phyloP scores from a whole-genome alignment of 2,329 filamentous ascomycete species.

The Xylaria sp. region DNA sequence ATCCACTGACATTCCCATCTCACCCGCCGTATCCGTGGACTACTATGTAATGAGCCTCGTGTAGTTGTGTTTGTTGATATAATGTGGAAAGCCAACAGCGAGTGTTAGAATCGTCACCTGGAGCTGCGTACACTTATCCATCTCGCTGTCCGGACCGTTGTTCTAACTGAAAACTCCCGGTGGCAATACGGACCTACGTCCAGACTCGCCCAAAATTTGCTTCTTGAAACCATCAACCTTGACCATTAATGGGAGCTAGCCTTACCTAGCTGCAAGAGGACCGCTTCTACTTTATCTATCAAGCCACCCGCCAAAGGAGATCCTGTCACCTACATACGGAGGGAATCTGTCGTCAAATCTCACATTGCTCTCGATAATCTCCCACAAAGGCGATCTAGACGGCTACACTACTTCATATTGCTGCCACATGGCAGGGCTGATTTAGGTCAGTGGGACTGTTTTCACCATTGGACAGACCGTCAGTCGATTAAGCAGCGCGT shows the following conservation, averaged over 20 bases:
- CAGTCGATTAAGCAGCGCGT: slow-evolving; percentile 12
- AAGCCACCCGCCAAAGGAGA: slow-evolving; percentile 1
- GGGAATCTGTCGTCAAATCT: neutral
- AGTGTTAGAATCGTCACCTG: neutral
- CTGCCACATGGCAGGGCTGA: slow-evolving; percentile 23
- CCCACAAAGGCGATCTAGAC: slow-evolving; percentile 6
- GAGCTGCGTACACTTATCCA: slow-evolving; percentile 2
- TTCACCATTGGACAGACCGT: slow-evolving; percentile 15
- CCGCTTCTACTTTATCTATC: neutral
- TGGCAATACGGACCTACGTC: neutral
- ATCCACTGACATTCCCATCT: slow-evolving; percentile 1
- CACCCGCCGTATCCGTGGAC: neutral
- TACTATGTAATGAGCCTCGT: neutral
- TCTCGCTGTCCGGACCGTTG: slow-evolving; percentile 2
- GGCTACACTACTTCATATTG: slow-evolving; percentile 4
- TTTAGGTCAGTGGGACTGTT: slow-evolving; percentile 6
- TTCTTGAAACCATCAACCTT: slow-evolving; percentile 6
- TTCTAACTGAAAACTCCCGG: neutral
- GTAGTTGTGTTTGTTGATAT: slow-evolving; percentile 3
- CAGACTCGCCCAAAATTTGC: neutral
- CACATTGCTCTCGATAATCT: neutral
- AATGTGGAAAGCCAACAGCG: slow-evolving; percentile 10
- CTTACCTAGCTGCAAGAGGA: neutral
- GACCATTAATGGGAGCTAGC: slow-evolving; percentile 1
- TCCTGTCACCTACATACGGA: slow-evolving; percentile 1